Evolutionary conservation across 768 basidiomycete species (phyloP), one percentile per base, ranked within the genome.

Genomic region (Tylopilus balloui): DNA sequence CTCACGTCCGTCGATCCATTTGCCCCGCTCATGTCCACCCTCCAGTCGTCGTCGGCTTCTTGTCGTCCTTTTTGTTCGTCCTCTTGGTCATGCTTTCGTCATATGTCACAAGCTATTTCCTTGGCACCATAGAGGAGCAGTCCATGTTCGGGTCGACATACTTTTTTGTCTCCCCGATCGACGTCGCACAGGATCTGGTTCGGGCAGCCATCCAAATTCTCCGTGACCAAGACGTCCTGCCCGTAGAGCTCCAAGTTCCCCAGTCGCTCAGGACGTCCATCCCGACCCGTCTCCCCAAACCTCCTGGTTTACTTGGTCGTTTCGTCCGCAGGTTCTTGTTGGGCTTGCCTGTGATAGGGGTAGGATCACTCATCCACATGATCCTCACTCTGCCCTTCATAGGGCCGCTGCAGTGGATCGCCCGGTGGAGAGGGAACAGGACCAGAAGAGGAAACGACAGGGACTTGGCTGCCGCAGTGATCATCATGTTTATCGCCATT

Each of bases 281-380:
- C 56, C 55, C 59, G 47, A 32, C 52, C 4, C 43, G 48, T 37
- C 32, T 56, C 6, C 55, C 66, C 20, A 63, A 65, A 20, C 68
- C 79, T 13, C 69, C 70, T 2, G 71, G 83, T 31, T 49, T 87
- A 34, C 34, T 88, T 10, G 71, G 68, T 50, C 71, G 75, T 27
- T 79, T 89, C 55, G 53, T 86, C 45, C 79, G 78, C 35, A 81
- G 88, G n/a, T 84, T 91, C 63, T 56, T 91, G 12, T 63, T 92
- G 21, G 89, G 89, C 20, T 71, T 91, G 13, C 88, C 89, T 24
- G 74, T 90, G 48, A 76, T 92, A 12, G 88, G 88, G 10, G 86
- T 85, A 34, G 80, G 80, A 17, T 89, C 86, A 14, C 65, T 91
- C 36, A 77, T 88, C 15, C 85, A 87, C 45, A 78, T 88, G 78